These are phyloP conservation scores for Euphorbia pulcherrima DNA, from an alignment of 345 rosid genomes.

Conservation along the genomic window DNA sequence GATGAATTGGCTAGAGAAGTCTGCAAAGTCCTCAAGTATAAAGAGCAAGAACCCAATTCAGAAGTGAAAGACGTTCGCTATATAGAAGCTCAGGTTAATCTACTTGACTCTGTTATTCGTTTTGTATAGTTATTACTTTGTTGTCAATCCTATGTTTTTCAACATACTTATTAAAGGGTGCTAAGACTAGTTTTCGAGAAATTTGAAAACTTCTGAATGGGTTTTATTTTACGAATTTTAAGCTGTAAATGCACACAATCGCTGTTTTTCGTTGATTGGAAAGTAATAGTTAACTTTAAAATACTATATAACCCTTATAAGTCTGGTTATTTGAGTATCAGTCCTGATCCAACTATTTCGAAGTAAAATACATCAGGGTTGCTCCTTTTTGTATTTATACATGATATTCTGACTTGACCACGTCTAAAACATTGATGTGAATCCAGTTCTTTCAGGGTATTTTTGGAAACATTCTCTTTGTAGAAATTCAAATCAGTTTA, in stretches of 20 bases:
- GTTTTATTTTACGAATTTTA: background rate
- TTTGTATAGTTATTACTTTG: constrained; percentile 2
- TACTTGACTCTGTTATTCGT: constrained; percentile 14
- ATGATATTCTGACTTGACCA: background rate
- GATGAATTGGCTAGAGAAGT: constrained; percentile 28
- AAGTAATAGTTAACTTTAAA: no score
- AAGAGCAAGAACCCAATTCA: constrained; percentile 16
- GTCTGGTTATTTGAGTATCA: no score
- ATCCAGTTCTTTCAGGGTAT: no score
- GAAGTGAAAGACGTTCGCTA: constrained; percentile 26
- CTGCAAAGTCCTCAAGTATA: constrained; percentile 15
- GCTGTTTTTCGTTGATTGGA: no score
- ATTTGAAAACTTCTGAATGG: background rate
- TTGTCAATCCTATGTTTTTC: background rate
- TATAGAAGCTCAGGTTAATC: constrained; percentile 31
- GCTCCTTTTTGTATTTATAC: background rate
- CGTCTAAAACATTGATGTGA: no score
- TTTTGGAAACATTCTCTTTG: no score
- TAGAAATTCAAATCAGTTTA: no score
- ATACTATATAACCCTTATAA: no score
- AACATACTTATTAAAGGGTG: background rate
- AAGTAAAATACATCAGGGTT: background rate
- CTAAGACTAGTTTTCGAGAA: constrained; percentile 5
- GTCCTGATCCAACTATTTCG: background rate
- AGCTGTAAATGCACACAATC: background rate